Base-by-base conservation (phyloP, 371 early-diverging fungal species). In the Rhizomucor miehei region DNA sequence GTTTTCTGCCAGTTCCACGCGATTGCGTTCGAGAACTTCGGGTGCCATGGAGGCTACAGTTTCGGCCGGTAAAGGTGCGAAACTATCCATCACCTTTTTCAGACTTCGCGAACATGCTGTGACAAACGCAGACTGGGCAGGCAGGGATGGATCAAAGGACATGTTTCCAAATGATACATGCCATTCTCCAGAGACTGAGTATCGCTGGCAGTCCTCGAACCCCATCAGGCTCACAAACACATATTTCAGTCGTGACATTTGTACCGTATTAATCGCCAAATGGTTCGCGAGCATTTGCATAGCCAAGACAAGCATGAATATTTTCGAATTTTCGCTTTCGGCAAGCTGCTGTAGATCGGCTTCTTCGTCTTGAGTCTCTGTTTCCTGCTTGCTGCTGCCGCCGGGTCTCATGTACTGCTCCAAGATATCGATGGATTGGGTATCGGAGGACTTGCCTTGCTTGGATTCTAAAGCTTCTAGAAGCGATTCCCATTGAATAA, bases 21-120 rank as follows among this genome's bases (percentile, higher is more conserved):
- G 66, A 12, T 62, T 65, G 14, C 65, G 67, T 9, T 73, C 73
- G 34, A 70, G 21, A 0, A 56, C 59, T 41, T 74, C 70, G 17
- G 74, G 38, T 1, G 67, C 63, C 59, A 73, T 66, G 8, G 62
- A 57, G 19, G 73, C 77, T 1, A 74, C 69, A 1, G 69, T 61
- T 49, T 80, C 77, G 0, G 73, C 68, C 2, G 71, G 65, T 6
- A 73, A 54, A 0, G 74, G 77, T 6, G 73, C 73, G 67, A 73
- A 81, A 16, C 71, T 72, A 54, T 81, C 81, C 63, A 81, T 66
- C 34, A 81, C 62, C 45, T 68, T 75, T 36, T 81, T 81, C 11
- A 81, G 52, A 3, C 74, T 68, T 29, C 79, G 69, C 13, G 69
- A 57, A 46, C 68, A 67, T 1, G 73, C 45, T 5, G 71, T 47